phyloP scores from a whole-genome alignment of 106 monocot species.

The Hemerocallis citrina region DNA sequence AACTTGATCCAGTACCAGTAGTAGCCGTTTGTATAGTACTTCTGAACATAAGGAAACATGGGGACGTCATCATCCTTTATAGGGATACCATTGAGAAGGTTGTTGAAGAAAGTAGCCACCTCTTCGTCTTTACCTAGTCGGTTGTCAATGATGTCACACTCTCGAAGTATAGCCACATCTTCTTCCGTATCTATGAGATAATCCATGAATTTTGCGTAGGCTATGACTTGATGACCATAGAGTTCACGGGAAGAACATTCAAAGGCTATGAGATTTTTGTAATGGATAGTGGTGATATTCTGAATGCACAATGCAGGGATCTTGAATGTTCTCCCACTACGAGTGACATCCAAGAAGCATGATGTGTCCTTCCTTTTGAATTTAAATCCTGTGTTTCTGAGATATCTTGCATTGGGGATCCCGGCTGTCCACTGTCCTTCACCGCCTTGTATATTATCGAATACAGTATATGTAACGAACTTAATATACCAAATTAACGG shows the following conservation, averaged over 20 bases:
- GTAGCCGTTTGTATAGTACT: neutral
- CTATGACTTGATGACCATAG: constrained; percentile 7
- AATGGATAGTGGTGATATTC: neutral
- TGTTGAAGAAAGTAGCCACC: constrained; percentile 13
- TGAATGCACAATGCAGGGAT: constrained; percentile 19
- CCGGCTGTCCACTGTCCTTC: neutral
- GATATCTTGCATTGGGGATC: constrained; percentile 19
- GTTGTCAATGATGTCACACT: constrained; percentile 13
- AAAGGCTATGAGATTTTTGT: constrained; percentile 27
- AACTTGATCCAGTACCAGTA: neutral
- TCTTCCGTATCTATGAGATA: constrained; percentile 5
- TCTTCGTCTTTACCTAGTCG: constrained; percentile 12
- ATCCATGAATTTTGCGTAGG: constrained; percentile 15
- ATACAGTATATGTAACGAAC: neutral
- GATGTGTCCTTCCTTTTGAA: constrained; percentile 2
- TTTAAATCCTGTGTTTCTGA: constrained; percentile 15
- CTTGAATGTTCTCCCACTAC: neutral
- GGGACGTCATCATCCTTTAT: too few relatives aligned
- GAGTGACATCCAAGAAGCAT: constrained; percentile 8
- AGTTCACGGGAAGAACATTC: constrained; percentile 1
- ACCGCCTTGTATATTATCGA: too few relatives aligned
- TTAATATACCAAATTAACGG: neutral
- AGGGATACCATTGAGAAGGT: neutral
- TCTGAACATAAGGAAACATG: too few relatives aligned
- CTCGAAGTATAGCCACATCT: constrained; percentile 15